Evolutionary conservation across 768 basidiomycete species (phyloP), one percentile per base, ranked within the genome.

Genomic region (Mycena galopus): DNA sequence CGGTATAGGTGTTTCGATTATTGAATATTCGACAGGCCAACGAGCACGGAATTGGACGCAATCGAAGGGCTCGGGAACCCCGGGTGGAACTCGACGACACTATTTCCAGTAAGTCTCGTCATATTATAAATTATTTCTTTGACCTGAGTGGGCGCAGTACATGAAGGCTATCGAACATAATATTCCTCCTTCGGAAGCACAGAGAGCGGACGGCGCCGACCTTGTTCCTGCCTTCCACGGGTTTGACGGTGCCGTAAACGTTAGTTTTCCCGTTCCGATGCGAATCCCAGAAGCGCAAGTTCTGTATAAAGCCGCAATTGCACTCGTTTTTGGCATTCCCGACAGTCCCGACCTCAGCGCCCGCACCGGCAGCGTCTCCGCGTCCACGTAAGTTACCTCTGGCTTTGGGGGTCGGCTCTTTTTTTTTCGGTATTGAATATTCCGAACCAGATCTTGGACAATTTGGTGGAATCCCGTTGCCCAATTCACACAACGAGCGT

Each of bases 381-480:
- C 72, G 25, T 69, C 67, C 30, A 70, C 67, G 63, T 73, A n/a
- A n/a, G n/a, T n/a, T n/a, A n/a, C n/a, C n/a, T n/a, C n/a, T n/a
- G n/a, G n/a, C n/a, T n/a, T n/a, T n/a, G n/a, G n/a, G n/a, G n/a
- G n/a, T n/a, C n/a, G n/a, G n/a, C 44, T 12, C 65, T 35, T 23
- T n/a, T 50, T 50, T 25, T 16, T 29, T 19, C 0, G 23, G 5
- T 42, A 6, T 30, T 27, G 27, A 61, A 11, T 21, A 12, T 67
- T 55, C n/a, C 16, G 16, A 37, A 5, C 25, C 37, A 72, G 71
- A 21, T 72, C 72, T 1, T 73, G 72, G 72, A 69, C 72, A 17
- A 69, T 73, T 47, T 73, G 72, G 72, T 73, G 68, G 67, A 64
- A 73, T 33, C 71, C 71, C n/a, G 66, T 68, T 12, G 72, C 67